A percentile compares a stretch with the other conserved stretches of the same genome.
Evolutionary conservation across 2,329 filamentous ascomycete genomes (phyloP).

Genomic region (Aspergillus puulaauensis): DNA sequence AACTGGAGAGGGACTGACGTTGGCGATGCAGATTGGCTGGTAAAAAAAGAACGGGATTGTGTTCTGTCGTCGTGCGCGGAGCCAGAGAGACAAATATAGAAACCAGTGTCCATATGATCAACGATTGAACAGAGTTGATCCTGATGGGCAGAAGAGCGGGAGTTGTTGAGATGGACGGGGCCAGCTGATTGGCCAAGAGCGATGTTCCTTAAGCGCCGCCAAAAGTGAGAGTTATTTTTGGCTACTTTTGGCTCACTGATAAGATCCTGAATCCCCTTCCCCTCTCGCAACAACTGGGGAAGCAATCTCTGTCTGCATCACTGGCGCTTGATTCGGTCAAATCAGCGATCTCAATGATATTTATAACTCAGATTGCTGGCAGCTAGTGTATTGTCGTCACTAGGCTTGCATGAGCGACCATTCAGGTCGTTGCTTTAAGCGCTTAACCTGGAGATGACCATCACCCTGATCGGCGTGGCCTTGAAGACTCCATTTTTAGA

Average conservation of each 20-base stretch:
- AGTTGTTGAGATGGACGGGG: neutral
- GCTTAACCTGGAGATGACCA: neutral
- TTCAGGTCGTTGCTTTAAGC: neutral
- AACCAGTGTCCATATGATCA: too few species aligned
- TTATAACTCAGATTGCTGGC: neutral
- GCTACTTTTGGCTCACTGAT: neutral
- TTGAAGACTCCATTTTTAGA: slow-evolving; percentile 11
- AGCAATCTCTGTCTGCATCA: neutral
- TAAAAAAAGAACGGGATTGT: neutral
- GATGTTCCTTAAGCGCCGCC: neutral
- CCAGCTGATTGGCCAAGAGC: neutral
- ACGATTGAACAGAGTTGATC: neutral
- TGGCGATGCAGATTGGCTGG: neutral
- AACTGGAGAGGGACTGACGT: neutral
- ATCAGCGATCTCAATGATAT: neutral
- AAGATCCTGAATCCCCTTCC: neutral
- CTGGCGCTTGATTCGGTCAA: neutral
- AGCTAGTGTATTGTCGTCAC: neutral
- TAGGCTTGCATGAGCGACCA: neutral
- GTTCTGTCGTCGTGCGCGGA: neutral
- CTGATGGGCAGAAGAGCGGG: neutral
- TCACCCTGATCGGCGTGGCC: neutral
- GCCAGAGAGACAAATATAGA: neutral
- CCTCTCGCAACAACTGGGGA: neutral
- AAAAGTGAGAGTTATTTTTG: neutral